Evolutionary conservation across 1,284 basidiomycete species (phyloP), one percentile per base, ranked within the genome.

Genomic region (Tylopilus microsporus): DNA sequence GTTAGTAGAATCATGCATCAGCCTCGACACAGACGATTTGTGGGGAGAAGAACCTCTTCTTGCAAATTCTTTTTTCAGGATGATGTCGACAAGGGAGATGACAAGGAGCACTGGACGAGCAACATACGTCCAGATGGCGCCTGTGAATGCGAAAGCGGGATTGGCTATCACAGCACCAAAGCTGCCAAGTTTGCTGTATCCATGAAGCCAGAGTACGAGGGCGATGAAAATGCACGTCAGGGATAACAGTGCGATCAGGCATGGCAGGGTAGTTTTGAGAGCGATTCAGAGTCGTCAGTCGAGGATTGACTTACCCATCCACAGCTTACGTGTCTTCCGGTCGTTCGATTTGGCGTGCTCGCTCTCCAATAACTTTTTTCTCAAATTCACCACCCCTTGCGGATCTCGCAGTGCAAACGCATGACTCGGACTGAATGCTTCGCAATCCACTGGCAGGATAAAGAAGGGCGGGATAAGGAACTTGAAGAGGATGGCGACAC

Each of bases 21-120:
- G 62, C 67, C 62, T 83, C 82, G 49, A 74, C 67, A 30, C 74
- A 75, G 32, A 82, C 77, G 19, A 75, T 70, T 63, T 82, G 81
- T 7, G 67, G 65, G 19, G 68, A 73, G 49, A 67, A 61, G 34
- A 73, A 48, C 45, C 21, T 61, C 62, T 74, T 70, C 56, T 57
- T 71, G 34, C 60, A 46, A 46, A 72, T 73, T 45, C 69, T 70
- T 45, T 57, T 11, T 56, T 48, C n/a, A 42, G 34, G 45, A n/a
- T 50, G 32, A 55, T 45, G 46, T 60, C 51, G 50, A 57, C 36
- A 39, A 47, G 25, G 39, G 47, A 46, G 34, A 47, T n/a, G 7
- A 34, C 16, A 39, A n/a, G 6, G 19, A 51, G 42, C n/a, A 43
- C 25, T n/a, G 42, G 36, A 8, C 19, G 34, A 45, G 41, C 39